Percentiles rank a stretch among this genome's conserved stretches.
Evolutionary conservation across 1,139 yeast genomes (phyloP).

Genomic region (Pneumocystis sp.): DNA sequence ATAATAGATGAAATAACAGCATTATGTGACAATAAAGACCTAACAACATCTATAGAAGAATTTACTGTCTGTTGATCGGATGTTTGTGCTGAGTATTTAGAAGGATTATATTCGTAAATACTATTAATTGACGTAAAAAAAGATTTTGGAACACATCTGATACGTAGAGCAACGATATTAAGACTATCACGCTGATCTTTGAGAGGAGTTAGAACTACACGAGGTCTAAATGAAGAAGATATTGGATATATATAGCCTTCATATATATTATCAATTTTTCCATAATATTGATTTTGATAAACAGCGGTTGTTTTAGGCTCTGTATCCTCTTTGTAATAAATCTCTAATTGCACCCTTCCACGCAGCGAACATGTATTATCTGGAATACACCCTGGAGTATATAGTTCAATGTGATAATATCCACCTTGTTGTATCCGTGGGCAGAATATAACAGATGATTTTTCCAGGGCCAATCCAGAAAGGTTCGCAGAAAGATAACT

Average conservation of each 20-base stretch:
- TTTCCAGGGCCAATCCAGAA: constrained; percentile 21
- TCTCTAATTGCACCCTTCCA: constrained; percentile 64
- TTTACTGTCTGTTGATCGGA: constrained; percentile 41
- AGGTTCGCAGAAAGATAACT: constrained; percentile 21
- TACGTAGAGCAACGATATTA: constrained; percentile 57
- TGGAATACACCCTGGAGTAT: constrained; percentile 72
- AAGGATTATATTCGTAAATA: constrained; percentile 62
- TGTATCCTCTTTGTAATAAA: constrained; percentile 31
- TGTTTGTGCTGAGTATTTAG: constrained; percentile 41
- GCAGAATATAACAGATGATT: constrained; percentile 41
- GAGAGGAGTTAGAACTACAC: constrained; percentile 29
- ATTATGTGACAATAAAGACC: constrained; percentile 31
- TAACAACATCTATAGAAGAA: constrained; percentile 51
- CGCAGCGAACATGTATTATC: constrained; percentile 59
- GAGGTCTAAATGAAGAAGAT: constrained; percentile 31
- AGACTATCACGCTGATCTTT: constrained; percentile 30
- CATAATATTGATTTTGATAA: constrained; percentile 64
- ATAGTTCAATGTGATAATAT: constrained; percentile 51
- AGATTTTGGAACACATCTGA: constrained; percentile 36
- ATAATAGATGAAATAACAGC: constrained; percentile 29
- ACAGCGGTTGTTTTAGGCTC: constrained; percentile 33
- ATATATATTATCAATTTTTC: constrained; percentile 66
- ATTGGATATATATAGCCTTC: constrained; percentile 52
- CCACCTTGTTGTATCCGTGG: constrained; percentile 68
- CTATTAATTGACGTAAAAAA: constrained; percentile 40